These are phyloP conservation scores for Pseudonitzschia pungens DNA, from an alignment of 108 stramenopile genomes.

Conservation along the genomic window DNA sequence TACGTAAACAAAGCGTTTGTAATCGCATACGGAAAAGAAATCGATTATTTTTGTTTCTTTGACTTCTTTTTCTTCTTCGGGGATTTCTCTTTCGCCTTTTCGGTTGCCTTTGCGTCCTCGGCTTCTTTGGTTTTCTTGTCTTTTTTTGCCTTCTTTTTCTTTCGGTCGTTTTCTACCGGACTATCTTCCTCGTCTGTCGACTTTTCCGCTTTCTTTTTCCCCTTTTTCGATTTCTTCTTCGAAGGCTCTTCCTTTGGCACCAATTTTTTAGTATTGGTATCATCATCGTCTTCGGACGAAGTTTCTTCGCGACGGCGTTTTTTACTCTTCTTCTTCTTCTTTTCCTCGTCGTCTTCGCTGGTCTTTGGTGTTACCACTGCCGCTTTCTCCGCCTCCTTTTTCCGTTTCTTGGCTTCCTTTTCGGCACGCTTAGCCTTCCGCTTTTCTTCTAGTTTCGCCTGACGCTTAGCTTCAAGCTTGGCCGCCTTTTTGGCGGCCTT, in stretches of 20 bases:
- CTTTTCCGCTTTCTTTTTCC: slow-evolving; percentile 5
- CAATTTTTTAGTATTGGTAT: neutral
- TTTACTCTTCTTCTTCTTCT: slow-evolving; percentile 5
- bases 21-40: too few relatives aligned
- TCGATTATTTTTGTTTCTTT: slow-evolving; percentile 15
- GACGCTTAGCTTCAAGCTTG: slow-evolving; percentile 69
- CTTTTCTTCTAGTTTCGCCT: slow-evolving; percentile 68
- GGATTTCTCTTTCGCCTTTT: neutral
- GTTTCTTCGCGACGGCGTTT: slow-evolving; percentile 2
- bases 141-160: slow-evolving; percentile 6
- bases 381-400: neutral
- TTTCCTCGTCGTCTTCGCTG: neutral
- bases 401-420: slow-evolving; percentile 8
- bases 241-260: neutral
- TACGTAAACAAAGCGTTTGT: too few relatives aligned
- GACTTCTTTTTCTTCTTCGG: slow-evolving; percentile 19
- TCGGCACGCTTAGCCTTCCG: slow-evolving; percentile 46
- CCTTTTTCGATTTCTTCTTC: slow-evolving; percentile 1
- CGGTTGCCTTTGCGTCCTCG: neutral
- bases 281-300: neutral
- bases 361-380: neutral
- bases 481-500: slow-evolving; percentile 54
- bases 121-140: neutral
- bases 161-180: neutral
- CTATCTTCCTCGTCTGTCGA: neutral